These are phyloP conservation scores for Akanthomyces muscarius DNA, from an alignment of 2,329 filamentous ascomycete genomes.

Conservation along the genomic window DNA sequence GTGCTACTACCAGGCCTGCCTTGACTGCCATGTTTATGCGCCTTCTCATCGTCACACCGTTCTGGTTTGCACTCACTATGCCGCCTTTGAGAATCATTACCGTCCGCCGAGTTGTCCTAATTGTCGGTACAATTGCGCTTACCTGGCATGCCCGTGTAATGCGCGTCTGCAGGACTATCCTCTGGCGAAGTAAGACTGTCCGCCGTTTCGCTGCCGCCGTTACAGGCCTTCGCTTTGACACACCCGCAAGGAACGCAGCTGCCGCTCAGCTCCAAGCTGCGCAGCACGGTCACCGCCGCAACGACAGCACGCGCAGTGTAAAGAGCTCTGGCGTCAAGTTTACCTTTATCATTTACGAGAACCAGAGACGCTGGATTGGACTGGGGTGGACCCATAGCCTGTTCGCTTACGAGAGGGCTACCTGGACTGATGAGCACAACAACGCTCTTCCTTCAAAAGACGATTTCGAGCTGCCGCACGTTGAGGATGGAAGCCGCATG, in stretches of 20 bases:
- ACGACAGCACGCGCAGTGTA: conserved; percentile 33
- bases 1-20: conserved; percentile 84
- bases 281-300: conserved; percentile 22
- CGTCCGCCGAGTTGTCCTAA: conserved; percentile 76
- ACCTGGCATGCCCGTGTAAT: conserved; percentile 91
- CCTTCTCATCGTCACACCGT: conserved; percentile 78
- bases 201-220: conserved; percentile 65
- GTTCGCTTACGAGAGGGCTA: conserved; percentile 81
- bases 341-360: conserved; percentile 94
- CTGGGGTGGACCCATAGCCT: conserved; percentile 91
- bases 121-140: conserved; percentile 77
- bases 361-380: conserved; percentile 91
- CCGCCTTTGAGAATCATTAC: conserved; percentile 83
- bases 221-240: conserved; percentile 74
- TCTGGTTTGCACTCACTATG: conserved; percentile 81
- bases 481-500: conserved; percentile 56
- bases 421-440: conserved; percentile 96
- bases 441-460: conserved; percentile 75
- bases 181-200: conserved; percentile 82
- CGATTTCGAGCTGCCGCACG: conserved; percentile 58
- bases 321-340: conserved; percentile 81
- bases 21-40: conserved; percentile 86
- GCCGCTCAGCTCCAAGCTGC: conserved; percentile 18
- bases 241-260: conserved; percentile 39
- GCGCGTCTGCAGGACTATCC: conserved; percentile 75